Evolutionary conservation across 1,284 basidiomycete species (phyloP), one percentile per base, ranked within the genome.

Genomic region (Pseudomicrostroma phylloplanum): DNA sequence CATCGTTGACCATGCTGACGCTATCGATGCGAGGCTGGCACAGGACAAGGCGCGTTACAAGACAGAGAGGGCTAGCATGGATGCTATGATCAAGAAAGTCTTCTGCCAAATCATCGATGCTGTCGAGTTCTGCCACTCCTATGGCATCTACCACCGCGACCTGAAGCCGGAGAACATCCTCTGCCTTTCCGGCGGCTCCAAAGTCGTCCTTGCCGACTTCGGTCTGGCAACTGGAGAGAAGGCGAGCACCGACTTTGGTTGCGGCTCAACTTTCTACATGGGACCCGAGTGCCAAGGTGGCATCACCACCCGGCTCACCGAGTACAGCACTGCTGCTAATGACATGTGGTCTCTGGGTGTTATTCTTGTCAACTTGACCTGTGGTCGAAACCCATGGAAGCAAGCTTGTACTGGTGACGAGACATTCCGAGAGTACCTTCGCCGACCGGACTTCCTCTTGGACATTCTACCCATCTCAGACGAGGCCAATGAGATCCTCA

Each of bases 131-230:
- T 86, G 86, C 73, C 87, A 88, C 75, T 72, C 75, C 21, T 78
- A 82, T 56, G 84, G 85, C 30, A 91, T 97, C 79, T 96, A 90
- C 83, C 94, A 97, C 81, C 90, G 94, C 60, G 94, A 97, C 80
- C 83, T 98, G 74, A 98, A 97, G 83, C 94, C 94, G 0, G 96
- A 97, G 82, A 98, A 98, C 81, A 88, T 98, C 70, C 84, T 98
- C 66, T 96, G 92, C 81, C 80, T 89, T 83, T 75, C 80, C 21
- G 81, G 80, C 76, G 92, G 92, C 67, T 84, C 87, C 69, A 85
- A 86, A 66, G 86, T 97, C 63, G 87, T 90, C 67, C 85, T 98
- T 76, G 93, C 93, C 60, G 96, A 98, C 82, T 98, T 98, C 80
- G 94, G 96, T 51, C 86, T 97, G 41, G 94, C 94, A 15, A 98